Base-by-base conservation (phyloP, 2,329 filamentous ascomycete genomes). In the Stagonosporopsis vannaccii region DNA sequence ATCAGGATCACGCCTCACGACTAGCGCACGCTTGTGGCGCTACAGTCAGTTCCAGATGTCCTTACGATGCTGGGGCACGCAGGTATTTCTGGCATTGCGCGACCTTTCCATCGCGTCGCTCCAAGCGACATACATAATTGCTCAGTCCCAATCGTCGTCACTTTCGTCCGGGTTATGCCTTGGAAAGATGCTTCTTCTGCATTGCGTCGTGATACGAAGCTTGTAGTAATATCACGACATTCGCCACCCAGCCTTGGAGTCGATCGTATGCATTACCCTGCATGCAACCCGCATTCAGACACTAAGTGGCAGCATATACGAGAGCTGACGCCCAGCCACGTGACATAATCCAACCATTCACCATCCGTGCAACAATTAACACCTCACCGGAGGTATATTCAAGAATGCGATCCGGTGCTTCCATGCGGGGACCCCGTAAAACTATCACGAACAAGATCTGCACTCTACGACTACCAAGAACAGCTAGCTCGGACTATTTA, bases 11-110 rank as follows among this genome's bases (percentile, higher is more conserved):
- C 46, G 42, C 28, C 39, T 43, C 45, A 19, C 44, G 28, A 63
- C 28, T 62, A 46, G 55, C 45, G 35, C 41, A 58, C 39, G 51
- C 56, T 45, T 53, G 58, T 67, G 59, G 63, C 60, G 61, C 42
- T 61, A 59, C 41, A 55, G 62, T 61, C 62, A 55, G 59, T 51
- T 37, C 44, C 30, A 32, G 30, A n/a, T 6, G 15, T 32, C 15
- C 13, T n/a, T 13, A n/a, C 43, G 23, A 56, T 51, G 30, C 32
- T 43, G 41, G 42, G 35, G 45, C 15, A 28, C 13, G 33, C 45
- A 40, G 17, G 23, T 20, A 22, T 26, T 13, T 42, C 25, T 37
- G 37, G 32, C n/a, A 13, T 43, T 43, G 15, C 35, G 39, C 37
- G 25, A 15, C 19, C 26, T 36, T 33, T 26, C 11, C 28, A 41